Conservation (phyloP, 2,329 filamentous ascomycete genomes). For the Pyricularia grisea region DNA sequence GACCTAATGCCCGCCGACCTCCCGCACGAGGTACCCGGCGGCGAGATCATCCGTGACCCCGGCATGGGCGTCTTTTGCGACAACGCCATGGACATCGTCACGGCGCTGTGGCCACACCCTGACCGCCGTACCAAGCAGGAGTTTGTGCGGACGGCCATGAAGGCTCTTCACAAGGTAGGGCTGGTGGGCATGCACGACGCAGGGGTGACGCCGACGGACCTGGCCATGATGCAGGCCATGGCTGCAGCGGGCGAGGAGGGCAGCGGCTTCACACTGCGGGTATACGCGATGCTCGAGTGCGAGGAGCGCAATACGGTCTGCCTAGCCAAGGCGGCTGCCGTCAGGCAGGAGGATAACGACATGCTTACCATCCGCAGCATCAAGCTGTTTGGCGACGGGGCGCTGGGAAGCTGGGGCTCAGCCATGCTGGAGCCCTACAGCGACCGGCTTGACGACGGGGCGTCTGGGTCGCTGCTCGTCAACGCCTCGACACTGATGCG, state of each 20-base stretch:
- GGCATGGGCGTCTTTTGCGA: conserved; percentile 64
- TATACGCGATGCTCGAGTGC: conserved; percentile 63
- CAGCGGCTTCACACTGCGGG: conserved; percentile 45
- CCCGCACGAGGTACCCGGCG: conserved; percentile 47
- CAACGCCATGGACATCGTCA: conserved; percentile 59
- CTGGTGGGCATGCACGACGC: conserved; percentile 63
- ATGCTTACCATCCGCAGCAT: conserved; percentile 51
- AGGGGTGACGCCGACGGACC: conserved; percentile 45
- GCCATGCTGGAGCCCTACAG: conserved; percentile 62
- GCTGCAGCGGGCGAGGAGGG: conserved; percentile 15
- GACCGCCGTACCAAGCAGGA: conserved; percentile 38
- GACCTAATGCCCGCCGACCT: conserved; percentile 44
- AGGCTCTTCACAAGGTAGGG: conserved; percentile 51
- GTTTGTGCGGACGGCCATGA: conserved; percentile 52
- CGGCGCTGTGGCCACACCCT: conserved; percentile 47
- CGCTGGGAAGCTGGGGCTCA: conserved; percentile 62
- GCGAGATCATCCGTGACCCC: conserved; percentile 51
- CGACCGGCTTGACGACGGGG: conserved; percentile 43
- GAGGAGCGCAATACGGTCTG: conserved; percentile 55
- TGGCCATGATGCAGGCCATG: conserved; percentile 45
- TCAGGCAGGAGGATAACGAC: conserved; percentile 27
- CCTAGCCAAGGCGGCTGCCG: conserved; percentile 34
- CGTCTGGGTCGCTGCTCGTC: conserved; percentile 55
- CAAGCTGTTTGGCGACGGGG: conserved; percentile 63
- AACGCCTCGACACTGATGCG: conserved; percentile 48